phyloP scores from a whole-genome alignment of 306 rosid genomes.

The Arachis hypogaea region DNA sequence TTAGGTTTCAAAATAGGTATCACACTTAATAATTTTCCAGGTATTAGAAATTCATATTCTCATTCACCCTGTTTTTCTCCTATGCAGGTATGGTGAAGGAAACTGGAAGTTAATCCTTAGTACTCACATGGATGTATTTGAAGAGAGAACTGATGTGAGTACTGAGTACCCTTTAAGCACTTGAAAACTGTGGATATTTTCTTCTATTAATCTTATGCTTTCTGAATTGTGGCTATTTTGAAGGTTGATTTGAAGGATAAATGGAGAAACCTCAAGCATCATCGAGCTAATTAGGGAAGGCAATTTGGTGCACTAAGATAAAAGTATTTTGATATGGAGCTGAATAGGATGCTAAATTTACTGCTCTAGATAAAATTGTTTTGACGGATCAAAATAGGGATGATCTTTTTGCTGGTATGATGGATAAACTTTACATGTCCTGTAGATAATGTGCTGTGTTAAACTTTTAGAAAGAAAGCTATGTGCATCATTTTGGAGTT shows the following conservation, averaged over 20 bases:
- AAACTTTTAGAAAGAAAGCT: neutral
- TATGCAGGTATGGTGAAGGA: constrained; percentile 60
- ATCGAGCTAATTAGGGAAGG: neutral
- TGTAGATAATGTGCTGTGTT: too few species aligned
- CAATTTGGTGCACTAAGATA: neutral
- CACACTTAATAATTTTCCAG: neutral
- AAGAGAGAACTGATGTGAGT: constrained; percentile 62
- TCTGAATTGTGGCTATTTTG: constrained; percentile 1
- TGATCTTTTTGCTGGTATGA: too few species aligned
- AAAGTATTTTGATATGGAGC: neutral
- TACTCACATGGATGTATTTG: constrained; percentile 51
- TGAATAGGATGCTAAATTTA: too few species aligned
- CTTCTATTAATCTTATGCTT: neutral
- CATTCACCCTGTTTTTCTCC: constrained; percentile 23
- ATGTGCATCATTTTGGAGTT: neutral
- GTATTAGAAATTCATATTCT: constrained; percentile 12
- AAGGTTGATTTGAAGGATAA: constrained; percentile 73
- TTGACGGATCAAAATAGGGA: too few species aligned
- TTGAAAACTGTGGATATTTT: constrained; percentile 3
- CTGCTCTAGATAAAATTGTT: too few species aligned
- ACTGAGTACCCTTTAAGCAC: constrained; percentile 26
- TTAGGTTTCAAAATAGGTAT: neutral
- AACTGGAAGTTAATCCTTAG: constrained; percentile 59
- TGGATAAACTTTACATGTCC: neutral
- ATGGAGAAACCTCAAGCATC: constrained; percentile 33